phyloP scores from a whole-genome alignment of 768 basidiomycete genomes.

The Rhizopogon vesiculosus region DNA sequence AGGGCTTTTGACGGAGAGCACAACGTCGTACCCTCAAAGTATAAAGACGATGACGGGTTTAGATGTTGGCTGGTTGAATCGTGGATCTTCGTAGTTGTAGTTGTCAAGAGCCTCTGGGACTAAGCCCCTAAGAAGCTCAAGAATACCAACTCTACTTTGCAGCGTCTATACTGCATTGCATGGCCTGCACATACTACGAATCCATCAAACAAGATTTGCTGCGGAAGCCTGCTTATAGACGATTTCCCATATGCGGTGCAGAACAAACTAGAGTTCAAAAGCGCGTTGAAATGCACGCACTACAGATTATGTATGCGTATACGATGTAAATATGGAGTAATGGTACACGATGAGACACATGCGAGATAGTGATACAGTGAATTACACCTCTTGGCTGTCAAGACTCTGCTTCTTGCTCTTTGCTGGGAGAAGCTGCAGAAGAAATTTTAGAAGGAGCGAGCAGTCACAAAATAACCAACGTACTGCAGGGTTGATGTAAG shows the following conservation, averaged over 20 bases:
- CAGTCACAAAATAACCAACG: background rate
- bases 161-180: too few relatives aligned
- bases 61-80: conserved; percentile 74
- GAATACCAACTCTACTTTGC: too few relatives aligned
- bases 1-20: conserved; percentile 71
- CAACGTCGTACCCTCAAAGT: conserved; percentile 65
- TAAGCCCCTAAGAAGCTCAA: too few relatives aligned
- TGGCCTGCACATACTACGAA: too few relatives aligned
- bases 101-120: too few relatives aligned
- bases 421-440: conserved; percentile 22
- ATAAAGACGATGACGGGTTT: conserved; percentile 78
- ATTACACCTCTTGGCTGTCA: conserved; percentile 27
- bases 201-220: too few relatives aligned
- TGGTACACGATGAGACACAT: background rate
- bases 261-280: background rate
- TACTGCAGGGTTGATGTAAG: conserved; percentile 67
- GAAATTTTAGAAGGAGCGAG: background rate
- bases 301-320: background rate
- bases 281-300: too few relatives aligned
- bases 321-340: background rate
- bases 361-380: background rate
- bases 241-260: background rate
- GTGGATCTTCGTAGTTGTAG: conserved; percentile 11
- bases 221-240: too few relatives aligned
- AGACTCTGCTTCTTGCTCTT: conserved; percentile 28